These are phyloP conservation scores for Athelia psychrophila DNA, from an alignment of 1,284 basidiomycete species.

Conservation along the genomic window DNA sequence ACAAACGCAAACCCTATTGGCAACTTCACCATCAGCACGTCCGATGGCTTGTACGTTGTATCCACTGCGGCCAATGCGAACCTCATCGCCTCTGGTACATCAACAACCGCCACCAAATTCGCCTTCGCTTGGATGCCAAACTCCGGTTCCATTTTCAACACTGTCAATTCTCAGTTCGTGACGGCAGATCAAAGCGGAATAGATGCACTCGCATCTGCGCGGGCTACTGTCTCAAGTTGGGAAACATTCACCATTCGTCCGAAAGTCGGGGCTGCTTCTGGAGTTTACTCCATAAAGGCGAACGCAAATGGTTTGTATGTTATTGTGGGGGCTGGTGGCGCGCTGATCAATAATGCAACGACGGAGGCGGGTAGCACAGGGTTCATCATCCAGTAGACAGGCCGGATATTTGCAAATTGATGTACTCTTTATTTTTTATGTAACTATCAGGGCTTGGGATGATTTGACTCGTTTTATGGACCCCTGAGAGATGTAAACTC, in stretches of 20 bases:
- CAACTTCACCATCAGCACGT: constrained; percentile 21
- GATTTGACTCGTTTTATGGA: too few species aligned
- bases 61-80: constrained; percentile 17
- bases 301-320: constrained; percentile 26
- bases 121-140: constrained; percentile 23
- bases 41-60: constrained; percentile 21
- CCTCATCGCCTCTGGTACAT: constrained; percentile 20
- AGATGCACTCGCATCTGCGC: constrained; percentile 23
- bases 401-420: too few species aligned
- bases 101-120: constrained; percentile 23
- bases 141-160: constrained; percentile 23
- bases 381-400: constrained; percentile 9
- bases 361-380: constrained; percentile 19
- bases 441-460: too few species aligned
- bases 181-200: constrained; percentile 28
- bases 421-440: too few species aligned
- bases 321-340: constrained; percentile 16
- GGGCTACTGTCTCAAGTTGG: constrained; percentile 25
- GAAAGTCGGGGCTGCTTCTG: constrained; percentile 21
- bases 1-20: constrained; percentile 22
- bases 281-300: constrained; percentile 24
- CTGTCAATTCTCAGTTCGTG: constrained; percentile 23
- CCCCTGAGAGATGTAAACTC: too few species aligned
- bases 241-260: constrained; percentile 27
- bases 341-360: constrained; percentile 21